Conservation (phyloP, 768 basidiomycete genomes). For the Tricholoma matsutake region DNA sequence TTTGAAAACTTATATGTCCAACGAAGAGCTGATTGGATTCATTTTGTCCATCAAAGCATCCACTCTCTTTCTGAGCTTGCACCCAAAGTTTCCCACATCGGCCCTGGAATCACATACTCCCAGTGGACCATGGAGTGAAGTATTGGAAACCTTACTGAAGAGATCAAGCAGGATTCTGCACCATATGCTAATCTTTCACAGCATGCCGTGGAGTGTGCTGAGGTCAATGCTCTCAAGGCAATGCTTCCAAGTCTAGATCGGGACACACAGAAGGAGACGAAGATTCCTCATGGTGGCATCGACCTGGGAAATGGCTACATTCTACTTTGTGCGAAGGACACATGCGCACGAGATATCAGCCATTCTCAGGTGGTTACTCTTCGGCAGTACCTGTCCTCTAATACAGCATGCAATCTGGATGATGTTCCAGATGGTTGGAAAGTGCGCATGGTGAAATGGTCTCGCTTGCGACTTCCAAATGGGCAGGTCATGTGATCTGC, state of each 20-base stretch:
- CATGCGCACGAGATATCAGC: neutral
- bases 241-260: conserved; percentile 17
- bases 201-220: conserved; percentile 8
- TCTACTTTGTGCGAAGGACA: conserved; percentile 18
- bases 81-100: conserved; percentile 1
- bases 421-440: conserved; percentile 6
- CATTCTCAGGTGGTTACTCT: neutral
- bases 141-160: conserved; percentile 11
- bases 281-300: conserved; percentile 8
- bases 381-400: neutral
- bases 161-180: conserved; percentile 18
- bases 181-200: conserved; percentile 21
- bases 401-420: neutral
- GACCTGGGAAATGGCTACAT: conserved; percentile 20
- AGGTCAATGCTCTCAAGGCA: conserved; percentile 21
- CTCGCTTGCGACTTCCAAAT: conserved; percentile 14
- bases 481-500: conserved; percentile 20
- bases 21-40: conserved; percentile 20
- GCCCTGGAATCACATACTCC: conserved; percentile 11
- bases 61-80: conserved; percentile 20
- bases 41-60: conserved; percentile 30
- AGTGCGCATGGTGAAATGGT: conserved; percentile 13
- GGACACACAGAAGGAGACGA: neutral
- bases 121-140: too few species aligned
- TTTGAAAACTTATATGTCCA: conserved; percentile 35